Evolutionary conservation across 2,329 filamentous ascomycete species (phyloP).

Genomic region (Claviceps africana): DNA sequence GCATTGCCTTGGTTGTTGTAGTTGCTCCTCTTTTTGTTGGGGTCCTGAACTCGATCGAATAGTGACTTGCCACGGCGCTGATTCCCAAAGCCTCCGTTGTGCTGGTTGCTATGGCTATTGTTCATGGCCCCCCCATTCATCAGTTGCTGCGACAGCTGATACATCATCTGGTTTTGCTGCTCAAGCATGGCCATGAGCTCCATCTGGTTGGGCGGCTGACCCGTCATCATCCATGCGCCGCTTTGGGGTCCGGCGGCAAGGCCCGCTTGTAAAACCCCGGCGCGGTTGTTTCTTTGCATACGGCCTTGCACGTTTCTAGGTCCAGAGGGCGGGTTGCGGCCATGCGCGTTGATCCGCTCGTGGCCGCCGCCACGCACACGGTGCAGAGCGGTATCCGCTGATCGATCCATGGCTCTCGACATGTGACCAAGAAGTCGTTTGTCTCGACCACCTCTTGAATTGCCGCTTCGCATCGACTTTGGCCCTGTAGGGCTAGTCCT

Average conservation of each 20-base stretch:
- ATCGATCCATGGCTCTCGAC: slow-evolving; percentile 68
- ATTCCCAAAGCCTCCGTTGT: slow-evolving; percentile 12
- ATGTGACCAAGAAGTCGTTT: slow-evolving; percentile 79
- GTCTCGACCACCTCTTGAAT: slow-evolving; percentile 45
- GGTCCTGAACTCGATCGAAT: slow-evolving; percentile 57
- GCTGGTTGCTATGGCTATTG: slow-evolving; percentile 19
- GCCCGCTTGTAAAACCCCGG: slow-evolving; percentile 35
- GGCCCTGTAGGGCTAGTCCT: slow-evolving; percentile 70
- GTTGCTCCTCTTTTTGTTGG: slow-evolving; percentile 26
- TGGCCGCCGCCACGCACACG: slow-evolving; percentile 61
- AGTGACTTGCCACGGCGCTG: slow-evolving; percentile 44
- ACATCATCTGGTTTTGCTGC: slow-evolving; percentile 78
- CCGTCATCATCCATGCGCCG: slow-evolving; percentile 34
- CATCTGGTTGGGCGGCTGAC: slow-evolving; percentile 33
- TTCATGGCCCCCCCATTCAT: slow-evolving; percentile 38
- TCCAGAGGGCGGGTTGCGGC: slow-evolving; percentile 56
- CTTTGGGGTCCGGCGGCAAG: slow-evolving; percentile 24
- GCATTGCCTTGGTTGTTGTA: slow-evolving; percentile 24
- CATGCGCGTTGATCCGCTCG: slow-evolving; percentile 70
- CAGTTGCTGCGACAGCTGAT: slow-evolving; percentile 52
- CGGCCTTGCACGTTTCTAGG: slow-evolving; percentile 43
- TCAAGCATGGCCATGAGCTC: slow-evolving; percentile 65
- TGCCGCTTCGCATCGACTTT: slow-evolving; percentile 78
- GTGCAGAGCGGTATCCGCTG: slow-evolving; percentile 61
- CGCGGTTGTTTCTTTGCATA: slow-evolving; percentile 32